A percentile compares a stretch with the other conserved stretches of the same genome.
These are phyloP conservation scores for Curvularia eragrostidis DNA, from an alignment of 2,329 filamentous ascomycete species.

Conservation along the genomic window DNA sequence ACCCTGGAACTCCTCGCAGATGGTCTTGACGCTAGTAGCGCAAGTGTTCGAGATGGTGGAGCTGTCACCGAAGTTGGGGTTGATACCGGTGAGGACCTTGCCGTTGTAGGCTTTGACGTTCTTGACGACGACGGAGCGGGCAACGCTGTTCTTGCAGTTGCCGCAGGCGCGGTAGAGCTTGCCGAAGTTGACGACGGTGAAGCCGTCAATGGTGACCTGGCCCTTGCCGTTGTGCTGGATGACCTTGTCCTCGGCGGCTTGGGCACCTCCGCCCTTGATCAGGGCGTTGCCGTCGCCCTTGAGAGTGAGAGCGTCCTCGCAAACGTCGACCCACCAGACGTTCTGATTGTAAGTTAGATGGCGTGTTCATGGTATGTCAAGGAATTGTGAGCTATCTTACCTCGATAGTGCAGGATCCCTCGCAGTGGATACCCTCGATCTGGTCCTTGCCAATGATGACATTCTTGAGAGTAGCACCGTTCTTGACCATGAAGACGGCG, in stretches of 20 bases:
- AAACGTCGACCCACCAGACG: conserved; percentile 52
- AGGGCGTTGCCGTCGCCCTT: conserved; percentile 48
- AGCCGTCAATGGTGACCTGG: conserved; percentile 48
- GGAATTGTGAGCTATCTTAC: neutral
- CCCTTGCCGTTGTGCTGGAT: conserved; percentile 54
- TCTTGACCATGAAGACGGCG: conserved; percentile 61
- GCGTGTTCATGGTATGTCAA: neutral
- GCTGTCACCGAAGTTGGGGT: conserved; percentile 60
- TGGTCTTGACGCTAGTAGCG: conserved; percentile 38
- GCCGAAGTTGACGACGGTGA: conserved; percentile 48
- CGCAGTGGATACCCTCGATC: conserved; percentile 44
- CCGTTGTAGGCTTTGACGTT: conserved; percentile 53
- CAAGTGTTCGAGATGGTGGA: conserved; percentile 53
- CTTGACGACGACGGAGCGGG: conserved; percentile 55
- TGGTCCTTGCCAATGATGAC: conserved; percentile 62
- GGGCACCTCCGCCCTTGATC: conserved; percentile 53
- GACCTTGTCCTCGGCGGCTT: conserved; percentile 51
- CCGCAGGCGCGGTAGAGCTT: conserved; percentile 59
- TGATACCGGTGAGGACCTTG: conserved; percentile 58
- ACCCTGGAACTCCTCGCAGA: conserved; percentile 48
- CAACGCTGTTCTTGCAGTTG: conserved; percentile 56
- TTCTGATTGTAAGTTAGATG: conserved; percentile 50
- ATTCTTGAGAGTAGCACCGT: conserved; percentile 61
- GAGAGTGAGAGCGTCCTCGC: conserved; percentile 50
- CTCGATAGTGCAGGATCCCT: conserved; percentile 57